Percentiles rank a stretch among this genome's conserved stretches.
Conservation (phyloP, 2,329 filamentous ascomycete species). For the Aureobasidium uvarum region DNA sequence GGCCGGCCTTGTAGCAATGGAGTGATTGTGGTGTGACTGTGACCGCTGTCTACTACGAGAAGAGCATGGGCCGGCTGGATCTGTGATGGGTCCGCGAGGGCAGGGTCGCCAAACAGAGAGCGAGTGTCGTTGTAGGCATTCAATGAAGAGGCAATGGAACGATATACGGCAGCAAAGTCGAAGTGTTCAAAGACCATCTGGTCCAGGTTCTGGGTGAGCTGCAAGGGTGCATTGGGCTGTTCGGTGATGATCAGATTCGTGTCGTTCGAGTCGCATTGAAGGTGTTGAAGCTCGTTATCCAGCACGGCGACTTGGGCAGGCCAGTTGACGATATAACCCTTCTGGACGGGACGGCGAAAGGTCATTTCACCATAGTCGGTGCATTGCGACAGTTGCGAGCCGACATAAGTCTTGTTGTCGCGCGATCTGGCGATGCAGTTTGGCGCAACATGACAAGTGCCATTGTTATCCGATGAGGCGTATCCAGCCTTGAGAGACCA, state of each 20-base stretch:
- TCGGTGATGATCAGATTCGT: conserved; percentile 85
- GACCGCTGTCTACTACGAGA: conserved; percentile 87
- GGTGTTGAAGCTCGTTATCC: conserved; percentile 70
- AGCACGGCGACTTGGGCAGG: conserved; percentile 94
- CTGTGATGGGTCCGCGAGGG: conserved; percentile 29
- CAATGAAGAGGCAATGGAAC: conserved; percentile 68
- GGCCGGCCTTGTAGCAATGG: conserved; percentile 79
- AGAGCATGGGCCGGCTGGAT: conserved; percentile 59
- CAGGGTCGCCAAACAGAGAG: conserved; percentile 60
- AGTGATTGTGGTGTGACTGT: conserved; percentile 88
- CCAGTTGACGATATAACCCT: conserved; percentile 95
- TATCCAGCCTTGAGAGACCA: conserved; percentile 90
- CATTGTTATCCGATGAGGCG: conserved; percentile 36
- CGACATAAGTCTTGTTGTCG: conserved; percentile 75
- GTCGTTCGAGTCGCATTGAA: conserved; percentile 68
- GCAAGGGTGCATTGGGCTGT: conserved; percentile 76
- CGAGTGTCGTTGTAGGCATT: conserved; percentile 82
- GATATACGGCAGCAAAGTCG: conserved; percentile 82
- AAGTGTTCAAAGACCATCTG: conserved; percentile 98
- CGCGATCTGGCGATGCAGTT: conserved; percentile 83
- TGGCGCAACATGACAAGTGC: conserved; percentile 66
- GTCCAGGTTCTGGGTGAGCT: conserved; percentile 84
- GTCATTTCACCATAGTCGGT: conserved; percentile 85
- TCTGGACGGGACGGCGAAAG: conserved; percentile 87
- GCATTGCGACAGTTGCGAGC: conserved; percentile 72